Base-by-base conservation (phyloP, 805 yeast genomes). In the Candida bentonensis region DNA sequence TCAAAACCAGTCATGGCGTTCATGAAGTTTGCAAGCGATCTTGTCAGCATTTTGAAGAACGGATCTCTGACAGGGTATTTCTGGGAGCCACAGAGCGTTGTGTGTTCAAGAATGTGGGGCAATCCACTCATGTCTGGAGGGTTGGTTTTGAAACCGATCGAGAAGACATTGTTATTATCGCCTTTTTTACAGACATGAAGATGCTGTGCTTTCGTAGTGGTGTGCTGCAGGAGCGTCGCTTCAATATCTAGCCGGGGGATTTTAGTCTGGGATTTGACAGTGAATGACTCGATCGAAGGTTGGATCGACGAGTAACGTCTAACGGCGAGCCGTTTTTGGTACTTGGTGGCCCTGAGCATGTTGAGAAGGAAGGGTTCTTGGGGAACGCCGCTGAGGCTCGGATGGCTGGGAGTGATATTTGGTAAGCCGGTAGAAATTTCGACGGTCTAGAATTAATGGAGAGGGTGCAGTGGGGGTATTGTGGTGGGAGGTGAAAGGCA, bases 1-100 rank as follows among this genome's bases (percentile, higher is more conserved):
- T 92, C 97, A 53, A 83, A 88, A 21, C 95, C 98, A 0, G 98
- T 92, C 96, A 92, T 85, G 5, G 98, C 98, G 60, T 92, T 92
- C 98, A 92, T 92, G 63, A 87, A 92, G 60, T 86, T 92, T 26
- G 96, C 79, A 55, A 92, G 66, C n/a, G 96, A 86, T 50, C 96
- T 67, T 60, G 87, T 89, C 47, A 89, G 69, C 98, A 92, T 92
- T 60, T 89, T 89, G 73, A 92, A 92, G 62, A 92, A 92, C 1
- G 98, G 98, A 63, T 92, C 98, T 52, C 96, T 70, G 1, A 92
- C 96, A 2, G 96, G 96, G 60, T 77, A 92, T 57, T 81, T 82
- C 46, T 73, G 69, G 1, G 96, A 87, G 2, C 98, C 98, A 65
- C 98, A 92, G 26, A 92, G 66, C 1, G 97, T 88, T 3, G 96